Evolutionary conservation across 2,329 filamentous ascomycete species (phyloP), one percentile per base, ranked within the genome.

Genomic region (Pestalotiopsis sp.): DNA sequence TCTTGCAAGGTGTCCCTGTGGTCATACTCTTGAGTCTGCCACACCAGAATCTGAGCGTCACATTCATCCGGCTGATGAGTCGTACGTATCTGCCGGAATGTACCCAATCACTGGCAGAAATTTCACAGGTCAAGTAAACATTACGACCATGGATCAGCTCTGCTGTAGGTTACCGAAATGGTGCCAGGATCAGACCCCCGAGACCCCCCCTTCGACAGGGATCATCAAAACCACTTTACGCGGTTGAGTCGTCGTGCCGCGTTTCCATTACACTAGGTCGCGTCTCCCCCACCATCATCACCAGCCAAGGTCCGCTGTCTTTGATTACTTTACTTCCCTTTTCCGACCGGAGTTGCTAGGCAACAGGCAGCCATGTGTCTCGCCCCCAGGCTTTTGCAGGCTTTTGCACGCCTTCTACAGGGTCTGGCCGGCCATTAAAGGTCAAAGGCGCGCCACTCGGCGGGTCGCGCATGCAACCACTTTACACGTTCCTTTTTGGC

Each of bases 231-330:
- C 77, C 78, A 79, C 78, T 80, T 79, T 79, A 80, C 78, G 78
- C 78, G 79, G 76, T 77, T 78, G 78, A 80, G 77, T 78, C 78
- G 79, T 76, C 76, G 69, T 74, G 71, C 72, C 77, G 77, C 75
- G 77, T 76, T 72, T 57, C 73, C 76, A 75, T 75, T 73, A 73
- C 74, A 76, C 77, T 74, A 75, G 76, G 72, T 75, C 71, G 71
- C 67, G 62, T 64, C 60, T 66, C 71, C 72, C 72, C 74, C 72
- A 70, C 76, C 72, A 70, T 61, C 64, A 60, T 67, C 71, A 64
- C 71, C 72, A 67, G 71, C 73, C 71, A 74, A 70, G 73, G 74
- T 73, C 69, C 59, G 68, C 71, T 70, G 52, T 69, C 49, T 69
- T 67, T 66, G 68, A 72, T 69, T 68, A 70, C 69, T 68, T 64